Percentiles rank a stretch among this genome's conserved stretches.
Conservation (phyloP, 2,329 filamentous ascomycete genomes). For the Aspergillus persii region DNA sequence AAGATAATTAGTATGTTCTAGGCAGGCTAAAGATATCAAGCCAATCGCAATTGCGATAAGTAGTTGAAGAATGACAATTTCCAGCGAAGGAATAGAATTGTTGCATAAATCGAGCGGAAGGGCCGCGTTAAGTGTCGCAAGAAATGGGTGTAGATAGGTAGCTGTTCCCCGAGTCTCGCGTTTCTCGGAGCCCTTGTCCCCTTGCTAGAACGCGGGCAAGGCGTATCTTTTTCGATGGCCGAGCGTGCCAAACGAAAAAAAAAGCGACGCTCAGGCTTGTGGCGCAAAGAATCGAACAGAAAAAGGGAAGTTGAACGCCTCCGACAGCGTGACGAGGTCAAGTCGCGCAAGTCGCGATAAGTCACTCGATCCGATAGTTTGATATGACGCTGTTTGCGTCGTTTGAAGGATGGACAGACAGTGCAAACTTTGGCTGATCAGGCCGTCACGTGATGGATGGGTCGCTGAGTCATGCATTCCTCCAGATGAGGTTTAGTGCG, state of each 20-base stretch:
- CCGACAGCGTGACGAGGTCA: constrained; percentile 9
- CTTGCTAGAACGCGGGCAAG: background rate
- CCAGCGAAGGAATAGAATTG: background rate
- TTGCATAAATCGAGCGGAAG: no score
- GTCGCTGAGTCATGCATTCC: background rate
- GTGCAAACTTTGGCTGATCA: constrained; percentile 32
- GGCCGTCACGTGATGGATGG: background rate
- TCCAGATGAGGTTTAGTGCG: background rate
- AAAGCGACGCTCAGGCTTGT: background rate
- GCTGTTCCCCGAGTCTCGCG: background rate
- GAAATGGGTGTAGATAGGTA: background rate
- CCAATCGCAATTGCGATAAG: background rate
- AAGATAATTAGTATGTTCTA: background rate
- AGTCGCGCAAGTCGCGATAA: constrained; percentile 16
- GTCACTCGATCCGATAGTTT: constrained; percentile 24
- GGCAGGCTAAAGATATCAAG: background rate
- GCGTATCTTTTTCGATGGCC: background rate
- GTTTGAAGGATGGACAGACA: constrained; percentile 43
- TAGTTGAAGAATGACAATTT: background rate
- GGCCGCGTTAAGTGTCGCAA: background rate
- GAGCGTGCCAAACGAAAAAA: background rate
- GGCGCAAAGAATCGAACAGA: background rate
- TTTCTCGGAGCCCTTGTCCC: background rate
- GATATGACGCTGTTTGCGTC: constrained; percentile 35
- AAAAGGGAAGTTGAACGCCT: constrained; percentile 6